Conservation (phyloP, 495 filamentous ascomycete species). For the Hypomontagnella submonticulosa region DNA sequence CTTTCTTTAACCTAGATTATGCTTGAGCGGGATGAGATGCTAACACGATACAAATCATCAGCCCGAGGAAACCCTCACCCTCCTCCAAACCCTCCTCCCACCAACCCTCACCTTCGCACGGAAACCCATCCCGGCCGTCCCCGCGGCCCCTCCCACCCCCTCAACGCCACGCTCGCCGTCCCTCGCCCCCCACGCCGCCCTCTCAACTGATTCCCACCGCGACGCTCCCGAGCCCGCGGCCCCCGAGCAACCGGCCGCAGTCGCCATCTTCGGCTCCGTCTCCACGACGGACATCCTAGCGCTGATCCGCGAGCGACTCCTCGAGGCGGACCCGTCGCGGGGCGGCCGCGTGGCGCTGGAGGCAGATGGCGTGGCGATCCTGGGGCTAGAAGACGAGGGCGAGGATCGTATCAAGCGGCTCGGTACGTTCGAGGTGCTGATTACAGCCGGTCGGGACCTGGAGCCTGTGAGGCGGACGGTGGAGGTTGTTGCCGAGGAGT, state of each 20-base stretch:
- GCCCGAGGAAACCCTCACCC: conserved; percentile 62
- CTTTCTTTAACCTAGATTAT: background rate
- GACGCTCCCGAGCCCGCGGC: conserved; percentile 3
- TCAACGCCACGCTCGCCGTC: conserved; percentile 36
- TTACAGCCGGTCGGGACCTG: conserved; percentile 34
- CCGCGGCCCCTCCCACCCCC: conserved; percentile 16
- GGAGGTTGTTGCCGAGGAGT: conserved; percentile 48
- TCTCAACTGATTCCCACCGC: conserved; percentile 4
- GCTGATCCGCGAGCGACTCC: conserved; percentile 44
- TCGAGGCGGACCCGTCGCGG: conserved; percentile 43
- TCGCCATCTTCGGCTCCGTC: conserved; percentile 58
- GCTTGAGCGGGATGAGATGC: background rate
- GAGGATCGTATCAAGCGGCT: conserved; percentile 54
- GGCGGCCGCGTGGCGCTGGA: conserved; percentile 50
- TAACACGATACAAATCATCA: conserved; percentile 16
- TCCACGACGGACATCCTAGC: conserved; percentile 49
- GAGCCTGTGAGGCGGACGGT: conserved; percentile 48
- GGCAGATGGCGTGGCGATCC: conserved; percentile 46
- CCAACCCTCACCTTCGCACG: conserved; percentile 92
- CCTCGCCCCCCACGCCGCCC: conserved; percentile 36
- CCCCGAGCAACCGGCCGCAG: conserved; percentile 2
- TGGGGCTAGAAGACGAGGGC: conserved; percentile 47
- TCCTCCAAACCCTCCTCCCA: conserved; percentile 93
- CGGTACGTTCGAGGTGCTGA: conserved; percentile 52
- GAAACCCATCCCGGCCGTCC: conserved; percentile 47